These are phyloP conservation scores for Saccharomycopsis sp. DNA, from an alignment of 805 yeast species.

Conservation along the genomic window DNA sequence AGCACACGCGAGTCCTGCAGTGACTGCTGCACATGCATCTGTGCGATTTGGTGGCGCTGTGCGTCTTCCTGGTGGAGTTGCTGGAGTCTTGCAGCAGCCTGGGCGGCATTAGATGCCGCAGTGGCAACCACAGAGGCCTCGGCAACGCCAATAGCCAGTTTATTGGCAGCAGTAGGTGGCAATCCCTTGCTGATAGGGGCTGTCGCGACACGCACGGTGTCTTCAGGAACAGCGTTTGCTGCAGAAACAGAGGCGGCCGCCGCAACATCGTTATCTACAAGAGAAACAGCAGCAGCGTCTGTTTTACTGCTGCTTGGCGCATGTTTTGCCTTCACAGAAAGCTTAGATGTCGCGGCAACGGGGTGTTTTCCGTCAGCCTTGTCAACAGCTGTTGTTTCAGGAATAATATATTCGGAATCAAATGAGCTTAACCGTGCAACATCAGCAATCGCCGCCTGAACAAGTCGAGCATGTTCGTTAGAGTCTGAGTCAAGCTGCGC, in stretches of 20 bases:
- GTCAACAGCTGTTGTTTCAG: too few relatives aligned
- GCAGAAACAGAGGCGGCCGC: neutral
- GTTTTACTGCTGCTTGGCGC: too few relatives aligned
- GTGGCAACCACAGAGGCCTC: slow-evolving; percentile 5
- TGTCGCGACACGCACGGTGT: neutral
- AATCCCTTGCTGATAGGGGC: slow-evolving; percentile 16
- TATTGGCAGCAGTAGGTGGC: slow-evolving; percentile 24
- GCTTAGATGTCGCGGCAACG: slow-evolving; percentile 19
- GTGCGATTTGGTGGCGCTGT: too few relatives aligned
- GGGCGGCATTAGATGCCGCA: neutral
- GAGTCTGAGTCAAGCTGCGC: slow-evolving; percentile 41
- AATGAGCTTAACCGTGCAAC: slow-evolving; percentile 38
- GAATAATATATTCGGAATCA: slow-evolving; percentile 28
- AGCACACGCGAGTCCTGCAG: neutral
- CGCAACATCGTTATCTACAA: too few relatives aligned
- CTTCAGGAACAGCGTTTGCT: neutral
- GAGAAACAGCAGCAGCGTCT: too few relatives aligned
- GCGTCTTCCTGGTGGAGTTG: neutral
- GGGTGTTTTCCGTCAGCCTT: neutral
- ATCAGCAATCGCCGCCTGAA: slow-evolving; percentile 63
- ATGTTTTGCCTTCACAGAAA: too few relatives aligned
- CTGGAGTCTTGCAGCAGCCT: neutral
- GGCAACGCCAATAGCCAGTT: slow-evolving; percentile 21
- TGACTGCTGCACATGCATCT: neutral
- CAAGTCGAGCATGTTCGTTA: slow-evolving; percentile 55